phyloP scores from a whole-genome alignment of 768 basidiomycete species.

The Trametes meyenii region DNA sequence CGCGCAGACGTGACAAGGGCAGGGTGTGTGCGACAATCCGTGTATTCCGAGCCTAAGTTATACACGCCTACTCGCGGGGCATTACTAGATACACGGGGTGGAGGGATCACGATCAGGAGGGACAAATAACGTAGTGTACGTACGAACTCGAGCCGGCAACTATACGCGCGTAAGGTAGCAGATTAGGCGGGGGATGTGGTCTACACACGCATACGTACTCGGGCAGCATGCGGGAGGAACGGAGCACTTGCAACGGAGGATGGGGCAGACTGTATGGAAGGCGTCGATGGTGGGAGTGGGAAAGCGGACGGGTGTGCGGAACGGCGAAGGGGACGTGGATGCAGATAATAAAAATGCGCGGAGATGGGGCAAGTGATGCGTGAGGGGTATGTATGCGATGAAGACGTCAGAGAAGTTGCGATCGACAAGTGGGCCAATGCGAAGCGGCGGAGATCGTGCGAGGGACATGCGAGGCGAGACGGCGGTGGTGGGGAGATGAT shows the following conservation, averaged over 20 bases:
- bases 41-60: constrained; percentile 8
- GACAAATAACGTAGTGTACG: constrained; percentile 18
- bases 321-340: constrained; percentile 7
- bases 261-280: not conserved
- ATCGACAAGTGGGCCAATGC: constrained; percentile 7
- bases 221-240: not conserved
- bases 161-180: constrained; percentile 18
- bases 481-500: not conserved
- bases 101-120: not conserved
- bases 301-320: not conserved
- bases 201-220: constrained; percentile 14
- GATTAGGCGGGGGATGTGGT: constrained; percentile 7
- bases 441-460: constrained; percentile 3
- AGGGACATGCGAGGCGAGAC: not conserved
- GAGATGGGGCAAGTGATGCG: constrained; percentile 21
- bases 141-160: constrained; percentile 10
- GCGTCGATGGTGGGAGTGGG: not conserved
- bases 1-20: not conserved
- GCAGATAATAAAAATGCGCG: constrained; percentile 21
- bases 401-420: constrained; percentile 19
- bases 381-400: constrained; percentile 20
- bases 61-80: not conserved
- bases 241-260: not conserved
- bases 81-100: constrained; percentile 11
- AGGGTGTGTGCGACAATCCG: not conserved